Evolutionary conservation across 768 basidiomycete species (phyloP).

Genomic region (Solioccasus polychromus): DNA sequence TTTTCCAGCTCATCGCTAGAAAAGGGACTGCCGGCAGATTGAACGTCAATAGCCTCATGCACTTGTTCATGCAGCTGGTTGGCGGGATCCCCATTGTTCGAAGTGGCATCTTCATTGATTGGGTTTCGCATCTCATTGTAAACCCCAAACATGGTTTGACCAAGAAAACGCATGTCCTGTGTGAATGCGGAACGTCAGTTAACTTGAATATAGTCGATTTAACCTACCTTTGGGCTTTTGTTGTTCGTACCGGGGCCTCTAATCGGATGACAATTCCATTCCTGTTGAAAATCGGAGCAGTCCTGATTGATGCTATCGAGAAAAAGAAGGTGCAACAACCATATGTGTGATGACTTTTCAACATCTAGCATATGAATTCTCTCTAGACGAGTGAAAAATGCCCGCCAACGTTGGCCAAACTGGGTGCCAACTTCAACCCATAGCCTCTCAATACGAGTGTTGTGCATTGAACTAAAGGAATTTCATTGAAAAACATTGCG

Average conservation of each 20-base stretch:
- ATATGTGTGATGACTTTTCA: conserved; percentile 35
- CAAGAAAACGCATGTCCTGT: not conserved
- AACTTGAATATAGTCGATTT: not conserved
- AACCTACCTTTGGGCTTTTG: conserved; percentile 5
- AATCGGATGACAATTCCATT: conserved; percentile 41
- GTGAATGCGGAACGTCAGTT: not conserved
- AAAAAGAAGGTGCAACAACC: conserved; percentile 44
- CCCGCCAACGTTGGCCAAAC: conserved; percentile 32
- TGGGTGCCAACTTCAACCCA: conserved; percentile 26
- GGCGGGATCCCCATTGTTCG: no score
- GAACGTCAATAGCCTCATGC: not conserved
- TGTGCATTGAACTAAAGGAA: conserved; percentile 33
- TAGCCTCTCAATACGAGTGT: conserved; percentile 25
- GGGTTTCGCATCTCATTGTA: not conserved
- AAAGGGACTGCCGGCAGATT: not conserved
- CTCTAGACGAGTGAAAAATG: conserved; percentile 41
- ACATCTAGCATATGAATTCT: conserved; percentile 32
- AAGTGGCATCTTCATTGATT: not conserved
- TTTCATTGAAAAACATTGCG: conserved; percentile 12
- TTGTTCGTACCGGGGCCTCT: conserved; percentile 4
- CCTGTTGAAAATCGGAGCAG: conserved; percentile 29
- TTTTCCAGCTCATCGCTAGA: not conserved
- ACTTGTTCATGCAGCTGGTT: no score
- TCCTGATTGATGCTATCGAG: conserved; percentile 37
- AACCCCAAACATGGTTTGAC: not conserved